Evolutionary conservation across 78 protist species (phyloP), one percentile per base, ranked within the genome.

Genomic region (Dictyostelium purpureum): DNA sequence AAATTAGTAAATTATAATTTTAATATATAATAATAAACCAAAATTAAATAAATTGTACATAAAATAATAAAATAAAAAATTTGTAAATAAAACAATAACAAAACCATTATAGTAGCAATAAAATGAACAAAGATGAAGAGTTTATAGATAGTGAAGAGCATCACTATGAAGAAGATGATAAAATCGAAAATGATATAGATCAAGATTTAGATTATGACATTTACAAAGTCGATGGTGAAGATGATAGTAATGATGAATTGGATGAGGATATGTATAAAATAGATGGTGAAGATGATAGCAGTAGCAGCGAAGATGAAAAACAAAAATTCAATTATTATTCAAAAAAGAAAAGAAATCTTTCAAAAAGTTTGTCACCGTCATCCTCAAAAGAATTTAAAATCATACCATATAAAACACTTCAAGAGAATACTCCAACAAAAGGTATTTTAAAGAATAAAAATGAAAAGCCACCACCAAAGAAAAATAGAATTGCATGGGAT

Each of bases 401-500:
- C 14, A 73, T 85, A 73, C 82, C 92, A 1, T 85, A 85, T 47
- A 33, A n/a, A 2, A 66, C 92, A 57, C 10, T 85, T n/a, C 24
- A 70, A 24, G 24, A 33, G 4, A 28, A 59, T 1, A 49, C 92
- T 37, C 92, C 92, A 47, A 85, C 63, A 16, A 85, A 85, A 61
- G 56, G 92, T 52, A 85, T 85, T 0, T 56, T 85, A 16, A 85
- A 85, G 51, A 85, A 85, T 45, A 85, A 61, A 47, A 11, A 63
- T 28, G 61, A 49, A 38, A 45, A 49, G 59, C 82, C 77, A 33
- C 92, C 49, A 33, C 78, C 78, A 71, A 51, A 26, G 52, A 85
- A 85, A 76, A 70, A 66, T 56, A 85, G 76, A 40, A 85, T 85
- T 4, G 82, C 43, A 57, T 85, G 92, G 92, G 92, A 85, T 85